These are phyloP conservation scores for Penicillium sp. DNA, from an alignment of 2,329 filamentous ascomycete species.

Conservation along the genomic window DNA sequence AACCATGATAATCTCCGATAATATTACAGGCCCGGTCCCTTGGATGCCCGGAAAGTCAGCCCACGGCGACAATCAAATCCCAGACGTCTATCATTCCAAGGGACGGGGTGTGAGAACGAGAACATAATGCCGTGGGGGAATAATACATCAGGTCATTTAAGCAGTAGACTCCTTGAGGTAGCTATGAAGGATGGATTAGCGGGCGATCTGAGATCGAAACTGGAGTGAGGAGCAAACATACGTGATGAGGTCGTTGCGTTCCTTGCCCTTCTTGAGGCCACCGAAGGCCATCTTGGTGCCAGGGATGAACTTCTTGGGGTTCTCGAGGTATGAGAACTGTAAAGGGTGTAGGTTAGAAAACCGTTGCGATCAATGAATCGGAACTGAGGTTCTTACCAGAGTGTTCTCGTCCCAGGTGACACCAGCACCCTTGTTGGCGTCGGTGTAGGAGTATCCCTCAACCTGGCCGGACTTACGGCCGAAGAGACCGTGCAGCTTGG, in stretches of 20 bases:
- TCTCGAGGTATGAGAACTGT: slow-evolving; percentile 97
- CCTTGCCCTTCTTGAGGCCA: slow-evolving; percentile 99
- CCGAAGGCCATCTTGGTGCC: slow-evolving; percentile 99
- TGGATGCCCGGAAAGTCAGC: slow-evolving; percentile 24
- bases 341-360: slow-evolving; percentile 12
- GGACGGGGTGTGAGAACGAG: slow-evolving; percentile 21
- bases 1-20: slow-evolving; percentile 33
- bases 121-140: slow-evolving; percentile 16
- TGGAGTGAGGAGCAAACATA: slow-evolving; percentile 50
- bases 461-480: slow-evolving; percentile 92
- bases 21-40: slow-evolving; percentile 39
- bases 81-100: slow-evolving; percentile 19
- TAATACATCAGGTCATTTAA: slow-evolving; percentile 31
- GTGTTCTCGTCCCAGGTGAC: slow-evolving; percentile 82
- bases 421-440: slow-evolving; percentile 98
- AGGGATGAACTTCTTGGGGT: slow-evolving; percentile 99
- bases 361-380: not conserved
- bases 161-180: slow-evolving; percentile 40
- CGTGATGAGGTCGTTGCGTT: slow-evolving; percentile 98
- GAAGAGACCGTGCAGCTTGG: slow-evolving; percentile 94
- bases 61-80: slow-evolving; percentile 24
- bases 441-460: slow-evolving; percentile 94
- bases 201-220: not conserved
- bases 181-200: slow-evolving; percentile 17
- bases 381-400: slow-evolving; percentile 60